Evolutionary conservation across 2,329 filamentous ascomycete species (phyloP), one percentile per base, ranked within the genome.

Genomic region (Colletotrichum orchidophilum): DNA sequence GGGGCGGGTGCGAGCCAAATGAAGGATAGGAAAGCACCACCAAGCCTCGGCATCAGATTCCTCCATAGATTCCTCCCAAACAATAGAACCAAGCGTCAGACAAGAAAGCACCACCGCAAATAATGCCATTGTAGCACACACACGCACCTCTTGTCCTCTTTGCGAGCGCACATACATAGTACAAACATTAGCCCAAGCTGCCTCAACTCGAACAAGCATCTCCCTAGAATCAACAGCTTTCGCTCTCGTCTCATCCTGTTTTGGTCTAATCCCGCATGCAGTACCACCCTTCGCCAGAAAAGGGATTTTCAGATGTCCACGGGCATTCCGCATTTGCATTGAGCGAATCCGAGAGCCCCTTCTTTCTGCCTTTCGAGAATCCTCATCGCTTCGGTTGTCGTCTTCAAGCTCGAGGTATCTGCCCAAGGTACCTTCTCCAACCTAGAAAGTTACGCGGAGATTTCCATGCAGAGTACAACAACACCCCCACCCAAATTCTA

Each of bases 61-160:
- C 58, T 35, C 42, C 62, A 31, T 35, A 7, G 11, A 27, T 24
- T 46, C 39, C 39, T 46, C 11, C 18, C 39, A 46, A 46, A 18
- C 1, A 46, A 46, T n/a, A 2, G 21, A 8, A 15, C 15, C 18
- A 46, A 46, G 39, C 21, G 39, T 46, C 18, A 65, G 63, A 65
- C 53, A 65, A 46, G 18, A 46, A 46, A 15, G 31, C 13, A 62
- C 24, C 42, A 35, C 13, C 62, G 54, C 67, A 61, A 53, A 50
- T 68, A 67, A 71, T 71, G 69, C 69, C 69, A 63, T 71, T 59
- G 59, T 69, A 9, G 21, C 39, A 18, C 39, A 18, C 39, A 46
- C 39, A 46, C 39, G 18, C 31, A 31, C 52, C 29, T 39, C 60
- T 33, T 31, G 42, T 29, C 21, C 26, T 11, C 21, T 27, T 15